Evolutionary conservation across 2,329 filamentous ascomycete species (phyloP), one percentile per base, ranked within the genome.

Genomic region (Phoma sp.): DNA sequence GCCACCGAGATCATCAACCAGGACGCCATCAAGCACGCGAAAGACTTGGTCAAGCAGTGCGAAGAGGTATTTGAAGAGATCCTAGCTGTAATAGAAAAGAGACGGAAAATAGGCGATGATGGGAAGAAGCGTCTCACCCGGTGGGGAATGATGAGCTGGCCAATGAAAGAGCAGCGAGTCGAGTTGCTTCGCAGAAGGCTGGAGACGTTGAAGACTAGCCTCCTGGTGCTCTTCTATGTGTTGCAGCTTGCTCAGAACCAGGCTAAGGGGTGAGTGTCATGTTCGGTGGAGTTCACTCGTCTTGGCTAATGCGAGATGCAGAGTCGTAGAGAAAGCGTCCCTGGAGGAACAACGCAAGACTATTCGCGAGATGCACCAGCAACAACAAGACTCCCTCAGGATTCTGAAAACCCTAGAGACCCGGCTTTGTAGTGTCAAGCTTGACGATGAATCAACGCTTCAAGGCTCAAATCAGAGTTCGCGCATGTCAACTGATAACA

Each of bases 181-280:
- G 66, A 71, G 39, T 42, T 71, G 5, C 47, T 67, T 21, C 52
- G 57, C 14, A 52, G 57, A 23, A 59, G 65, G 18, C 48, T 72
- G 12, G 68, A 71, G 28, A 68, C 61, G 40, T 33, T 71, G 30
- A 69, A 71, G 42, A 65, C 61, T 21, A 69, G 64, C 28, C 57
- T 71, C 12, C 46, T 62, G 20, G 39, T 72, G 15, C 36, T 72
- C 11, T 48, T 72, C 15, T 53, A 69, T 40, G 67, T 72, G 5
- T 37, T 72, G 9, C 62, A 65, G 15, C 39, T 70, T 20, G 68
- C 68, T 4, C 64, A 66, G 38, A 58, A 39, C 4, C 59, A 68
- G 36, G 59, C 59, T 12, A 62, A 51, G 43, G 66, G 66, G 56
- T 60, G 48, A 25, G 20, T 48, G n/a, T 20, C 3, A 11, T 1